A percentile compares a stretch with the other conserved stretches of the same genome.
phyloP scores from a whole-genome alignment of 192 early-diverging fungal species.

The Coemansia sp. region DNA sequence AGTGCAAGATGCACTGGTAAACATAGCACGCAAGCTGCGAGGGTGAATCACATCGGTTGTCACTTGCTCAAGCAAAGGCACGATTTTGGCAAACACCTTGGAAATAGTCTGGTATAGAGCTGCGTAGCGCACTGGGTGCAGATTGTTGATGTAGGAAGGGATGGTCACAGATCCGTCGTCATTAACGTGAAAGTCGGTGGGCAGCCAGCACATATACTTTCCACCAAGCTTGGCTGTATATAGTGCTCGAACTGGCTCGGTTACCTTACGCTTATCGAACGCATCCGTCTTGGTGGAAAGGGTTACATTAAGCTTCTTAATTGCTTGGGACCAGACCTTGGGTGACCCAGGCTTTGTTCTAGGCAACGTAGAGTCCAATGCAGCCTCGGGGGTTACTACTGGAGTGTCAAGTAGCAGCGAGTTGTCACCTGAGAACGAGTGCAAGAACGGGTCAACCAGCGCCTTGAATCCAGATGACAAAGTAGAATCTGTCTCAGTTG shows the following conservation, averaged over 20 bases:
- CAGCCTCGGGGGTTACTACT: background rate
- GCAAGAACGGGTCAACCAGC: background rate
- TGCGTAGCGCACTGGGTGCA: too few species aligned
- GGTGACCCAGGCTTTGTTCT: background rate
- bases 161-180: too few species aligned
- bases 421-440: background rate
- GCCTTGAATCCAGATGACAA: background rate
- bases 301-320: background rate
- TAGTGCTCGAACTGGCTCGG: slow-evolving; percentile 2
- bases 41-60: slow-evolving; percentile 11
- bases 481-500: too few species aligned
- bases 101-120: too few species aligned
- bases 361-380: background rate
- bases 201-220: too few species aligned
- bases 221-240: background rate
- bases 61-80: too few species aligned
- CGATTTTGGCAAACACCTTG: too few species aligned
- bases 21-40: background rate
- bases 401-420: background rate
- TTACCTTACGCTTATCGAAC: background rate
- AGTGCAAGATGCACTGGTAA: background rate
- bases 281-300: background rate
- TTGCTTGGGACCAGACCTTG: background rate
- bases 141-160: too few species aligned
- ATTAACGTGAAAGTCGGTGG: too few species aligned